These are phyloP conservation scores for Graphiopsis chlorocephala DNA, from an alignment of 2,329 filamentous ascomycete species.

Conservation along the genomic window DNA sequence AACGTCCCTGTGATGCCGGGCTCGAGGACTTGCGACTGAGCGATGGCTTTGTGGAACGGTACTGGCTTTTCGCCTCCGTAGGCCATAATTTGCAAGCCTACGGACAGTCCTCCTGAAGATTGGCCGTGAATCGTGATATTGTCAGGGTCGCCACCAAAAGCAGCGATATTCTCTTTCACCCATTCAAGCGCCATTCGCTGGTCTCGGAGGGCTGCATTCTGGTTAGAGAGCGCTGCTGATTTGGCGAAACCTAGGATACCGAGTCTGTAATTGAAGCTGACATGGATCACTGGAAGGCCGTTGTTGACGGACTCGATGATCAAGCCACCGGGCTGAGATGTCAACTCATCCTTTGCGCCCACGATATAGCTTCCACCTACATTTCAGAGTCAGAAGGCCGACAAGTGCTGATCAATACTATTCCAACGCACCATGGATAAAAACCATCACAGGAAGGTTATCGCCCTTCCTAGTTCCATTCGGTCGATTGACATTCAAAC, in stretches of 20 bases:
- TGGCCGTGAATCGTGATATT: conserved; percentile 42
- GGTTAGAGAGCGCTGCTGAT: conserved; percentile 31
- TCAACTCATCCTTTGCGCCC: conserved; percentile 31
- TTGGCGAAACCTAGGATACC: conserved; percentile 42
- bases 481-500: conserved; percentile 28
- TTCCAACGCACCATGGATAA: conserved; percentile 22
- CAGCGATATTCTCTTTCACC: conserved; percentile 41
- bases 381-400: not conserved
- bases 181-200: conserved; percentile 40
- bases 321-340: conserved; percentile 45
- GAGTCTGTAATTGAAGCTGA: conserved; percentile 33
- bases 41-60: conserved; percentile 49
- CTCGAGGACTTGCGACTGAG: conserved; percentile 51
- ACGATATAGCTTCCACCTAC: conserved; percentile 25
- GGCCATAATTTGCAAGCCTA: conserved; percentile 47
- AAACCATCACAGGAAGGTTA: conserved; percentile 39
- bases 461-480: conserved; percentile 24
- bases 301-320: conserved; percentile 47
- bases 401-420: not conserved
- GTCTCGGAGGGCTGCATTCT: conserved; percentile 41
- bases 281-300: conserved; percentile 30
- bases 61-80: conserved; percentile 45
- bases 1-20: conserved; percentile 48
- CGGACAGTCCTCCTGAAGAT: conserved; percentile 34
- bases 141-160: conserved; percentile 41